Percentiles rank a stretch among this genome's conserved stretches.
Conservation (phyloP, 495 filamentous ascomycete species). For the Extremus antarcticus region DNA sequence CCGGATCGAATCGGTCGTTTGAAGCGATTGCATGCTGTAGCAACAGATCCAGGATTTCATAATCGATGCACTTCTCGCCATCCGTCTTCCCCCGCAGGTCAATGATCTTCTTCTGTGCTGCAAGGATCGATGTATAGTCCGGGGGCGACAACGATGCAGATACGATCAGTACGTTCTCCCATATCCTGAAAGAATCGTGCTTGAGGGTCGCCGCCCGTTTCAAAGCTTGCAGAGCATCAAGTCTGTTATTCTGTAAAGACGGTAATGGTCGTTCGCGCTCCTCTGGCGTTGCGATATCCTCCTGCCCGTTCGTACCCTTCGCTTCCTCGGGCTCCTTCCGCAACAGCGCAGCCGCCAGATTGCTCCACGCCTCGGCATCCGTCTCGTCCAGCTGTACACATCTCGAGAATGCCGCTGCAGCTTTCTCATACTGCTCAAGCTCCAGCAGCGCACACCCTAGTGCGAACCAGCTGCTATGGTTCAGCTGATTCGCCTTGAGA, state of each 20-base stretch:
- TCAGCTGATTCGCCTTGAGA: slow-evolving; percentile 66
- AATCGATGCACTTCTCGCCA: slow-evolving; percentile 70
- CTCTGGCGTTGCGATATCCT: slow-evolving; percentile 6
- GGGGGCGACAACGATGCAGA: slow-evolving; percentile 65
- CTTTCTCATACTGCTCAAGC: slow-evolving; percentile 63
- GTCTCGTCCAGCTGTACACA: slow-evolving; percentile 72
- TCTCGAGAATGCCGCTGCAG: slow-evolving; percentile 72
- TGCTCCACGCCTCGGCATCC: slow-evolving; percentile 90
- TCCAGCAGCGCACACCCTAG: slow-evolving; percentile 79
- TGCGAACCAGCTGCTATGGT: slow-evolving; percentile 74
- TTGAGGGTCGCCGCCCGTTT: slow-evolving; percentile 74
- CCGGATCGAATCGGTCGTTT: slow-evolving; percentile 19
- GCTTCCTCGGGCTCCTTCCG: slow-evolving; percentile 21
- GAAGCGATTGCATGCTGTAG: slow-evolving; percentile 55
- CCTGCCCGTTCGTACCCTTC: slow-evolving; percentile 16
- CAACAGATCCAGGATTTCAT: slow-evolving; percentile 56
- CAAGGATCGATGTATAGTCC: slow-evolving; percentile 59
- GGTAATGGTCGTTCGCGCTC: slow-evolving; percentile 15
- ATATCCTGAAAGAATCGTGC: slow-evolving; percentile 76
- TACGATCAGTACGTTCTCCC: slow-evolving; percentile 88
- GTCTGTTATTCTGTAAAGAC: slow-evolving; percentile 45
- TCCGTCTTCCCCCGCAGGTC: slow-evolving; percentile 54
- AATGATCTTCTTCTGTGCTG: slow-evolving; percentile 61
- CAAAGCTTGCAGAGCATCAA: slow-evolving; percentile 69
- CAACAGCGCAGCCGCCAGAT: slow-evolving; percentile 74